A percentile compares a stretch with the other conserved stretches of the same genome.
Conservation (phyloP, 306 rosid species). For the apple (Malus domestica) region ASM211411v1 NC_041791.1:31350501-31351000, state of each 20-base stretch:
- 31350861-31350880: not conserved
- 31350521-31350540: not conserved
- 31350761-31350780: not conserved
- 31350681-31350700: not conserved
- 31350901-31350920: conserved; percentile 2
- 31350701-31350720: not conserved
- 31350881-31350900: conserved; percentile 5
- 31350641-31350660: not conserved
- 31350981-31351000: conserved; percentile 17
- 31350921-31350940: not conserved
- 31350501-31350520: not conserved
- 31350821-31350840: too few relatives aligned
- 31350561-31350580: not conserved
- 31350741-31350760: not conserved
- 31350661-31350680: not conserved
- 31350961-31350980: conserved; percentile 18
- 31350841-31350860: not conserved
- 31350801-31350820: not conserved
- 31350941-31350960: not conserved
- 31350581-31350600: not conserved
- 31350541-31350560: not conserved
- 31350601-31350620: not conserved
- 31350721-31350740: not conserved
- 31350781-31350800: not conserved
- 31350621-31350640: not conserved